Evolutionary conservation across 331 rosid genomes (phyloP).

Genomic region (Quercus tomentella): DNA sequence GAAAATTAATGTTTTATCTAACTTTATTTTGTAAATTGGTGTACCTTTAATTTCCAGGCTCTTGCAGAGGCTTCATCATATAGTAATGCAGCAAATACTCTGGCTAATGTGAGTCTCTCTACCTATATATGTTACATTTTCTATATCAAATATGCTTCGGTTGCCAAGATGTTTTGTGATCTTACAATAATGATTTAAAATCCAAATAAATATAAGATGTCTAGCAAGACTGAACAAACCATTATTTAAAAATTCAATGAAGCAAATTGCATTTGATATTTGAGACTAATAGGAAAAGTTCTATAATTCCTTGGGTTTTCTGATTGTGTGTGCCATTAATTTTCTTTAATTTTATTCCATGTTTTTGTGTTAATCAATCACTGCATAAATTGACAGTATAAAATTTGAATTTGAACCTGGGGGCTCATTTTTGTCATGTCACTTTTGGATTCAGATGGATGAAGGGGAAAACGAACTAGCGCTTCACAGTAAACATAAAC

Average conservation of each 20-base stretch:
- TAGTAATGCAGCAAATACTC: conserved; percentile 18
- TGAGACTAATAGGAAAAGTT: too few species aligned
- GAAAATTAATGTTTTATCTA: neutral
- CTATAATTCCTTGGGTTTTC: too few species aligned
- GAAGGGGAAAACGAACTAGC: conserved; percentile 17
- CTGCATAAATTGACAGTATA: neutral
- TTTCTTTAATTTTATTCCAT: neutral
- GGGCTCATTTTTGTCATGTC: neutral
- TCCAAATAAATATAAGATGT: too few species aligned
- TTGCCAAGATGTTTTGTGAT: too few species aligned
- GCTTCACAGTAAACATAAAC: conserved; percentile 6
- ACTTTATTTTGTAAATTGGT: neutral
- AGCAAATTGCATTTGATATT: too few species aligned
- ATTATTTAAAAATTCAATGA: too few species aligned
- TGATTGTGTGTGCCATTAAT: neutral
- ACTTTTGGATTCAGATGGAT: conserved; percentile 22
- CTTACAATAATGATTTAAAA: too few species aligned
- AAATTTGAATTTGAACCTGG: neutral
- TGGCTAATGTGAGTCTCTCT: conserved; percentile 18
- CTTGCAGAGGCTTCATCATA: conserved; percentile 34
- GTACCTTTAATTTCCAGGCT: conserved; percentile 21
- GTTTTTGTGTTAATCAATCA: neutral
- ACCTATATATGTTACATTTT: neutral
- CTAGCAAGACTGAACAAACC: too few species aligned
- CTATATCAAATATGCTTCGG: too few species aligned